phyloP scores from a whole-genome alignment of 768 basidiomycete genomes.

The Kwoniella europaea region DNA sequence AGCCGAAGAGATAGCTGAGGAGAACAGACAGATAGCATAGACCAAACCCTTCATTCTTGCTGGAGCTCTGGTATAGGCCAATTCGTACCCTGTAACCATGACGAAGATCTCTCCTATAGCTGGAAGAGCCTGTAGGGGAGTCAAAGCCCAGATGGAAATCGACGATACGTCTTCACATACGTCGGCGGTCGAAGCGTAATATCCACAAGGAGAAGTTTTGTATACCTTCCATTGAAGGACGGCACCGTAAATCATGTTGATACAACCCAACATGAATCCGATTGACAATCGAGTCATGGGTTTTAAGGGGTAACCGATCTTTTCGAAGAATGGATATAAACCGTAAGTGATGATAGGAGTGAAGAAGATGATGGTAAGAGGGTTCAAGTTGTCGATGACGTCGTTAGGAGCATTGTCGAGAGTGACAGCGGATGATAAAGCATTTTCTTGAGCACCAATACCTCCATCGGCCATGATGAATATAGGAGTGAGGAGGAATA shows the following conservation, averaged over 20 bases:
- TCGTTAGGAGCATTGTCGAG: conserved; percentile 56
- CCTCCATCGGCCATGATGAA: conserved; percentile 55
- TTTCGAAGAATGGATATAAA: conserved; percentile 47
- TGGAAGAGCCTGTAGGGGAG: conserved; percentile 45
- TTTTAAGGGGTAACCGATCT: conserved; percentile 43
- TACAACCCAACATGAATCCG: conserved; percentile 42
- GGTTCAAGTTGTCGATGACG: conserved; percentile 56
- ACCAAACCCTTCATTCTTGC: conserved; percentile 58
- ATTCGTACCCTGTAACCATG: conserved; percentile 56
- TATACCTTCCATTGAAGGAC: conserved; percentile 57
- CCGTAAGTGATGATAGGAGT: conserved; percentile 54
- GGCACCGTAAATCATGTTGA: conserved; percentile 51
- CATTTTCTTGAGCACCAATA: conserved; percentile 49
- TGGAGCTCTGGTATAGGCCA: conserved; percentile 57
- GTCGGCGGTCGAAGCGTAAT: conserved; percentile 43
- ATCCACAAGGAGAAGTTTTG: conserved; percentile 53
- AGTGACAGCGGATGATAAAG: conserved; percentile 52
- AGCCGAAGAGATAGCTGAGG: conserved; percentile 52
- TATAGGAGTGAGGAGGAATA: conserved; percentile 56
- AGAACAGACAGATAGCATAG: conserved; percentile 53
- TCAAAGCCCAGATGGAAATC: conserved; percentile 49
- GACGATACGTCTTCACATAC: conserved; percentile 40
- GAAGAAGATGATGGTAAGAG: conserved; percentile 49
- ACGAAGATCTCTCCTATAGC: conserved; percentile 56
- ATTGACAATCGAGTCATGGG: conserved; percentile 51